These are phyloP conservation scores for Exophiala phaeomuriformis DNA, from an alignment of 2,329 filamentous ascomycete genomes.

Conservation along the genomic window DNA sequence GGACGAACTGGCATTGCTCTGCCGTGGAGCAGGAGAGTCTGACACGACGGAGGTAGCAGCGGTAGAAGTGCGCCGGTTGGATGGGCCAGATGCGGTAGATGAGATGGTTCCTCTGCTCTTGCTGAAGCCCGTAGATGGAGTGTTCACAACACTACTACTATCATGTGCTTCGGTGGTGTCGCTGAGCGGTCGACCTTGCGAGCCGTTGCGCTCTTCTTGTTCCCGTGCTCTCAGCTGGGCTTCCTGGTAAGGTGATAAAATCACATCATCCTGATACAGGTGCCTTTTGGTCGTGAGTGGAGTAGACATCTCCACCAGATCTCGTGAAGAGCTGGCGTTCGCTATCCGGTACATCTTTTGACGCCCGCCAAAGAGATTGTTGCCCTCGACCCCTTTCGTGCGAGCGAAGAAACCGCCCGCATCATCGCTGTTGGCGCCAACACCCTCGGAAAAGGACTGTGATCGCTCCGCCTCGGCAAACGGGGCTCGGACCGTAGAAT, in stretches of 20 bases:
- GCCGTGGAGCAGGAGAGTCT: constrained; percentile 43
- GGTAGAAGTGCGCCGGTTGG: constrained; percentile 67
- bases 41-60: constrained; percentile 85
- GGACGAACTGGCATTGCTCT: constrained; percentile 20
- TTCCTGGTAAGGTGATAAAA: constrained; percentile 74
- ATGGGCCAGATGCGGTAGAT: constrained; percentile 69
- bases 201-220: constrained; percentile 36
- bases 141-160: constrained; percentile 26
- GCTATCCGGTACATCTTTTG: constrained; percentile 92
- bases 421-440: constrained; percentile 56
- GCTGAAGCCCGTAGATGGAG: constrained; percentile 57
- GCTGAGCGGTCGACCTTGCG: constrained; percentile 37
- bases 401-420: constrained; percentile 75
- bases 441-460: constrained; percentile 58
- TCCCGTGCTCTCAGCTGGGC: constrained; percentile 52
- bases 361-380: constrained; percentile 85
- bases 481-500: constrained; percentile 53
- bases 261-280: constrained; percentile 81
- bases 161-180: constrained; percentile 20
- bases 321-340: constrained; percentile 31
- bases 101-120: constrained; percentile 74
- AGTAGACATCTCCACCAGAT: constrained; percentile 23
- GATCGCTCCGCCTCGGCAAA: constrained; percentile 53
- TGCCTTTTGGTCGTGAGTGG: constrained; percentile 47
- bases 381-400: constrained; percentile 76